Evolutionary conservation across 2,329 filamentous ascomycete genomes (phyloP).

Genomic region (Westerdykella aurantiaca): DNA sequence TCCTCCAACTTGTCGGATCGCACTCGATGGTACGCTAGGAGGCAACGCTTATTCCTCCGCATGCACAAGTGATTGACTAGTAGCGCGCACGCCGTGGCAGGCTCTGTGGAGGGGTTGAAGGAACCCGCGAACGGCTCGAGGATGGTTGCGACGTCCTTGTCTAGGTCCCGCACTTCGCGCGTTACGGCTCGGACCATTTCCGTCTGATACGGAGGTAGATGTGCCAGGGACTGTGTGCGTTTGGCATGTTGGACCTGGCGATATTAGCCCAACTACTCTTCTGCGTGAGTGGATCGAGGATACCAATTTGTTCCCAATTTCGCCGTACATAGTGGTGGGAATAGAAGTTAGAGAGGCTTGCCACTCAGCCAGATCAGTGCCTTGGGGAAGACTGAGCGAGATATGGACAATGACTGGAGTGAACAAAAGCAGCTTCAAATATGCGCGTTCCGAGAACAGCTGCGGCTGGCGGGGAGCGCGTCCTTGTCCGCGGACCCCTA

Average conservation of each 20-base stretch:
- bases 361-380: too few species aligned
- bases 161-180: slow-evolving; percentile 86
- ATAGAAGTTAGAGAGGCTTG: not conserved
- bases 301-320: slow-evolving; percentile 79
- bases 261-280: slow-evolving; percentile 3
- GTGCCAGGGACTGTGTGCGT: slow-evolving; percentile 76
- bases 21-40: slow-evolving; percentile 88
- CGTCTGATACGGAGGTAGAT: slow-evolving; percentile 86
- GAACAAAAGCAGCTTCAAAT: too few species aligned
- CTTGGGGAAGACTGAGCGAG: too few species aligned
- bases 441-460: too few species aligned
- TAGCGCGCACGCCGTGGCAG: slow-evolving; percentile 77
- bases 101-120: slow-evolving; percentile 79
- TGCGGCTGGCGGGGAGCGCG: too few species aligned
- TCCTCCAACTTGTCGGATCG: slow-evolving; percentile 88
- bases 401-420: too few species aligned
- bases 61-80: slow-evolving; percentile 93
- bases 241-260: slow-evolving; percentile 87
- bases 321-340: slow-evolving; percentile 66
- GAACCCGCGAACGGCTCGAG: slow-evolving; percentile 76
- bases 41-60: slow-evolving; percentile 90
- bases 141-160: slow-evolving; percentile 74
- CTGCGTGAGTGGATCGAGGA: slow-evolving; percentile 15
- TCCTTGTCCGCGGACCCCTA: too few species aligned
- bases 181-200: slow-evolving; percentile 83